Conservation (phyloP, 352 stramenopile species). For the Globisporangium apiculatum region DNA sequence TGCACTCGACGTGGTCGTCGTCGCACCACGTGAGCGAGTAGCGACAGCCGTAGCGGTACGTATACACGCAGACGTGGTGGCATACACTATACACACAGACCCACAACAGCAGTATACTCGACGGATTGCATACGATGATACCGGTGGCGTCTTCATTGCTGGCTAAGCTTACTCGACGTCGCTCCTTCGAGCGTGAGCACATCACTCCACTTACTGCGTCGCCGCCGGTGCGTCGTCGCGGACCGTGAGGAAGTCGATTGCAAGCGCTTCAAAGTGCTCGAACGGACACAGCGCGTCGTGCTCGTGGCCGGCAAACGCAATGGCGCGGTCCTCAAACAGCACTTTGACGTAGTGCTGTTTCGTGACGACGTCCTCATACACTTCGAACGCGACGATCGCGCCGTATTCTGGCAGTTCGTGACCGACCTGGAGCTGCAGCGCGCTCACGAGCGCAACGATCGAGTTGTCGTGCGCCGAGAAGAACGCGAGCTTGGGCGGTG, state of each 20-base stretch:
- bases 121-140: background rate
- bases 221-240: background rate
- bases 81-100: background rate
- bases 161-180: background rate
- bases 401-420: conserved; percentile 56
- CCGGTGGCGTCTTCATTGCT: background rate
- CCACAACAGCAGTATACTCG: background rate
- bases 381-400: conserved; percentile 58
- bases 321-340: conserved; percentile 44
- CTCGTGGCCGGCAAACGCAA: conserved; percentile 49
- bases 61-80: background rate
- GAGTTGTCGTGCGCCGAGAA: conserved; percentile 85
- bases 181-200: conserved; percentile 8
- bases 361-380: conserved; percentile 45
- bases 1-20: conserved; percentile 36
- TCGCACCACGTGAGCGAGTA: conserved; percentile 9
- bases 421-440: conserved; percentile 59
- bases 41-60: background rate
- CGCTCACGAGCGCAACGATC: conserved; percentile 67
- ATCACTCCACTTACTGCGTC: too few relatives aligned
- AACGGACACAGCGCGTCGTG: conserved; percentile 55
- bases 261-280: conserved; percentile 48
- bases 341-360: conserved; percentile 48
- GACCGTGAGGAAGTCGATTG: conserved; percentile 36
- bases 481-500: conserved; percentile 50